phyloP scores from a whole-genome alignment of 2,329 filamentous ascomycete genomes.

The Calonectria pseudoreteaudii region DNA sequence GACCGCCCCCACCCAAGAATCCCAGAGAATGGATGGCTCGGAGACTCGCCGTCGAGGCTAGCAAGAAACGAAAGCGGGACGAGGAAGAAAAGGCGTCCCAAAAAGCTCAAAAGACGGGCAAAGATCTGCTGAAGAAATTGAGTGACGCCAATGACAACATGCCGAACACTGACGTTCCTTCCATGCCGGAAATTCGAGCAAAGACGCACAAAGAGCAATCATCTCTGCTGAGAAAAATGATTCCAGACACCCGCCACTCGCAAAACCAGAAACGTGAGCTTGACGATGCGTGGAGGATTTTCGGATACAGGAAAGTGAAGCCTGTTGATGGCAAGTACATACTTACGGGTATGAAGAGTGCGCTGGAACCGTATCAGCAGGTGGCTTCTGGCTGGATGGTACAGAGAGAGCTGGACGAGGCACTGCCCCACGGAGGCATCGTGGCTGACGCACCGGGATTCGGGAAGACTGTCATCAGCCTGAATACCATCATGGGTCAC shows the following conservation, averaged over 20 bases:
- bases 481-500: constrained; percentile 78
- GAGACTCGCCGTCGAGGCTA: neutral
- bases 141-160: neutral
- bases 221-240: neutral
- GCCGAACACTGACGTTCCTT: neutral
- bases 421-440: constrained; percentile 67
- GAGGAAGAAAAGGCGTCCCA: neutral
- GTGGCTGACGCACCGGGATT: constrained; percentile 73
- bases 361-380: constrained; percentile 62
- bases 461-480: constrained; percentile 78
- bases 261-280: constrained; percentile 34
- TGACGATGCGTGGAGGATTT: constrained; percentile 15
- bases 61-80: constrained; percentile 11
- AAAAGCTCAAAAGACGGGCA: neutral
- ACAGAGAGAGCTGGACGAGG: constrained; percentile 54
- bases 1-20: neutral
- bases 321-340: constrained; percentile 14
- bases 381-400: constrained; percentile 67
- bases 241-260: constrained; percentile 31
- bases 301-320: constrained; percentile 35
- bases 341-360: constrained; percentile 31
- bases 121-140: neutral
- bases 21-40: constrained; percentile 2
- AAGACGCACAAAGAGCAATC: constrained; percentile 11
- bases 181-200: constrained; percentile 5